Percentiles rank a stretch among this genome's conserved stretches.
These are phyloP conservation scores for Anthracocystis walkeri DNA, from an alignment of 1,284 basidiomycete species.

Conservation along the genomic window DNA sequence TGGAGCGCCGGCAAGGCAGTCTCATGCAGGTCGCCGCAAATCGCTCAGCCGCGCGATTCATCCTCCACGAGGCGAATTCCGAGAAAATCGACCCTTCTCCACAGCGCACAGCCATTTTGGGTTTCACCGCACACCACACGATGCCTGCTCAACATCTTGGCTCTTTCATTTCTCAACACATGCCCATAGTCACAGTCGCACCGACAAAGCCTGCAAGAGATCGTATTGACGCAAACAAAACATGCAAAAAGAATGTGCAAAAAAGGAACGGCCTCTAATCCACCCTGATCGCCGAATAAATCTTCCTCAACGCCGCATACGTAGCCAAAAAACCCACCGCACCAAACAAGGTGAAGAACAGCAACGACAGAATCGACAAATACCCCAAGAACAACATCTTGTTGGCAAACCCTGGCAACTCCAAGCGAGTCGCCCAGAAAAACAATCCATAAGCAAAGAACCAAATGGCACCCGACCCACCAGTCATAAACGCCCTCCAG, in stretches of 20 bases:
- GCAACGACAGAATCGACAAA: constrained; percentile 81
- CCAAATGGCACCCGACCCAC: constrained; percentile 94
- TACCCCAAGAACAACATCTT: constrained; percentile 92
- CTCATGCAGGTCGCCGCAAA: not conserved
- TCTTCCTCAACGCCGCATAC: constrained; percentile 52
- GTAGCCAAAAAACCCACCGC: constrained; percentile 58
- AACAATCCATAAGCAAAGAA: constrained; percentile 82
- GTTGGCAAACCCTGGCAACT: constrained; percentile 84
- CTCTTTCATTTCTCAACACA: not conserved
- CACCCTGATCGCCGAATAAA: constrained; percentile 63
- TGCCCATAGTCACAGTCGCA: no score
- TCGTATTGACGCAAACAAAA: not conserved
- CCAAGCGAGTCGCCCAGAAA: constrained; percentile 88
- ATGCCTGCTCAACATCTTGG: not conserved
- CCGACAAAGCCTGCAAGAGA: not conserved
- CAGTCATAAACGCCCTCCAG: constrained; percentile 94
- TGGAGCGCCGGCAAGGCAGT: constrained; percentile 1
- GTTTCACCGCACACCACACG: no score
- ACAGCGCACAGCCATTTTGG: not conserved
- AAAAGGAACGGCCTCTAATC: constrained; percentile 39
- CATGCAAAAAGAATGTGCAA: constrained; percentile 3
- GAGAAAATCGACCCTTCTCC: constrained; percentile 7
- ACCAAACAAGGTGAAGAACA: constrained; percentile 90
- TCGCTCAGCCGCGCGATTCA: constrained; percentile 1
- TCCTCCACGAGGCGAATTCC: constrained; percentile 17